A percentile compares a stretch with the other conserved stretches of the same genome.
Evolutionary conservation across 176 grass and related monocot species (phyloP).

Genomic region (Canna indica): DNA sequence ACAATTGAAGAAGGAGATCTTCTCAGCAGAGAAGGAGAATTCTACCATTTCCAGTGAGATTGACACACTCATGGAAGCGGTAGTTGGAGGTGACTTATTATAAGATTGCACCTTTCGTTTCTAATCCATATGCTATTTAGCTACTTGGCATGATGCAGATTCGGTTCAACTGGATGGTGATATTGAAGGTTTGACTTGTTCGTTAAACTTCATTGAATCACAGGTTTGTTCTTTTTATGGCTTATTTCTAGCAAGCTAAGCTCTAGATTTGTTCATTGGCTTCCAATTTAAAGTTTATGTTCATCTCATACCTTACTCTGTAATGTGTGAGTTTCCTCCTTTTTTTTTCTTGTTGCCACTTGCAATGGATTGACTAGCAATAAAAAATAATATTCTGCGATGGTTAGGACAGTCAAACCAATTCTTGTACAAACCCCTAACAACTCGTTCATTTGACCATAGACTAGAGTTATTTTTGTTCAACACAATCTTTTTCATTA

Average conservation of each 20-base stretch:
- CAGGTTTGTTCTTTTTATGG: slow-evolving; percentile 32
- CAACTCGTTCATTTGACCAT: no score
- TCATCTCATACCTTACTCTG: background rate
- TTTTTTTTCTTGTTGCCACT: background rate
- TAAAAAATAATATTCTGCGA: no score
- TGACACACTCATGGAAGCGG: slow-evolving; percentile 20
- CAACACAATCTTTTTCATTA: no score
- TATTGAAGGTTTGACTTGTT: slow-evolving; percentile 45
- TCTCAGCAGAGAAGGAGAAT: slow-evolving; percentile 33
- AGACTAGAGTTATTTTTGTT: no score
- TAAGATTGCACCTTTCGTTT: slow-evolving; percentile 12
- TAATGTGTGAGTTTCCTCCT: background rate
- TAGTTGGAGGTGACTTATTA: slow-evolving; percentile 27
- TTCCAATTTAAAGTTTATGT: background rate
- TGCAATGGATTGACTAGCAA: background rate
- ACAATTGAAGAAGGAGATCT: slow-evolving; percentile 40
- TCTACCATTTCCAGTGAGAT: slow-evolving; percentile 37
- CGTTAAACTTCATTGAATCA: slow-evolving; percentile 31
- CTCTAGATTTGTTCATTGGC: background rate
- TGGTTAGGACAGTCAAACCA: no score
- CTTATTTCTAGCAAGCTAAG: background rate
- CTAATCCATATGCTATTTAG: slow-evolving; percentile 3
- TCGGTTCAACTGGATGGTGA: slow-evolving; percentile 39
- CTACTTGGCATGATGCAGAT: slow-evolving; percentile 27
- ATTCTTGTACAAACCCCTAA: no score